Percentiles rank a stretch among this genome's conserved stretches.
Conservation (phyloP, 2,329 filamentous ascomycete genomes). For the Xylariaceae sp. region DNA sequence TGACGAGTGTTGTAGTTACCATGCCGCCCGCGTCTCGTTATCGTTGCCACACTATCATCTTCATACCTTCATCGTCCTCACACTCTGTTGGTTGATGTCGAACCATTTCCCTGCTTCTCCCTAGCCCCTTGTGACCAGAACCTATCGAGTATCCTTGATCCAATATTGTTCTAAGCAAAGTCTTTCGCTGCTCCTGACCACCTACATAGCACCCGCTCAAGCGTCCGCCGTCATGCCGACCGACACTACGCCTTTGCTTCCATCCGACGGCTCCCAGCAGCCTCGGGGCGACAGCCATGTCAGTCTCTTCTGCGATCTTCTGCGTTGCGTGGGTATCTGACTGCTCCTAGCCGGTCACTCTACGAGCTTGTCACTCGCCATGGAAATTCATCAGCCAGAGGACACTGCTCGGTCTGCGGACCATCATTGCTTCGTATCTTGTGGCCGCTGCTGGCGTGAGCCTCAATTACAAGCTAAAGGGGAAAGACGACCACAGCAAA, state of each 20-base stretch:
- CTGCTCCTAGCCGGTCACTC: slow-evolving; percentile 46
- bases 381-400: slow-evolving; percentile 46
- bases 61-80: too few species aligned
- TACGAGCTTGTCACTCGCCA: slow-evolving; percentile 49
- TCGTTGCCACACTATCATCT: too few species aligned
- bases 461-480: slow-evolving; percentile 43
- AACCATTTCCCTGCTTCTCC: too few species aligned
- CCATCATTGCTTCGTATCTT: slow-evolving; percentile 41
- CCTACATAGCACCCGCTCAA: too few species aligned
- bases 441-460: slow-evolving; percentile 39
- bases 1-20: too few species aligned
- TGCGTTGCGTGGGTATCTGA: background rate
- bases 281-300: slow-evolving; percentile 31
- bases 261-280: slow-evolving; percentile 12
- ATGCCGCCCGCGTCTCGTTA: too few species aligned
- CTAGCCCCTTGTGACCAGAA: too few species aligned
- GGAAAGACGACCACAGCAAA: slow-evolving; percentile 35
- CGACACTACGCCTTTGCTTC: slow-evolving; percentile 28
- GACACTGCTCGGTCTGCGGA: slow-evolving; percentile 41
- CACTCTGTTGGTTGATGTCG: too few species aligned
- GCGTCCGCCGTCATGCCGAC: slow-evolving; percentile 19
- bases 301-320: slow-evolving; percentile 5
- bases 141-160: too few species aligned
- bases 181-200: too few species aligned
- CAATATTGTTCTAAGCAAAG: too few species aligned